Percentiles rank a stretch among this genome's conserved stretches.
Evolutionary conservation across 805 yeast genomes (phyloP).

Genomic region (Peterozyma toletana): DNA sequence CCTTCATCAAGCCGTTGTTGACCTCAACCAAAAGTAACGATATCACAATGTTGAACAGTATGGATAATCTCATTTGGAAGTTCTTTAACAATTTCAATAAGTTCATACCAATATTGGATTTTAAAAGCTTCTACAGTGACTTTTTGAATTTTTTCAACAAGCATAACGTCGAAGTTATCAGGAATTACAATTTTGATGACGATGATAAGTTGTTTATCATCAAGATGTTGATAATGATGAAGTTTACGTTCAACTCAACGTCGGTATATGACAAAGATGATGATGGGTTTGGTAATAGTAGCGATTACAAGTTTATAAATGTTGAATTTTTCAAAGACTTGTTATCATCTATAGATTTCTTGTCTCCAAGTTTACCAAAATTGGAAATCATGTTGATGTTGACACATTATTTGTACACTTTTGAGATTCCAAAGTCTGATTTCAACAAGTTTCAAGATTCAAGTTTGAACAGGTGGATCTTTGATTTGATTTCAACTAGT

Average conservation of each 20-base stretch:
- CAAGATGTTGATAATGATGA: slow-evolving; percentile 45
- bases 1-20: slow-evolving; percentile 7
- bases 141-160: slow-evolving; percentile 41
- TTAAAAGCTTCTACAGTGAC: slow-evolving; percentile 42
- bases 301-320: slow-evolving; percentile 22
- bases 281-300: slow-evolving; percentile 8
- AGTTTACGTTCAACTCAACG: slow-evolving; percentile 33
- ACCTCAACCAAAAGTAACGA: slow-evolving; percentile 6
- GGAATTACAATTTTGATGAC: slow-evolving; percentile 30
- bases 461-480: slow-evolving; percentile 37
- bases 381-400: slow-evolving; percentile 43
- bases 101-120: slow-evolving; percentile 48
- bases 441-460: slow-evolving; percentile 24
- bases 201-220: slow-evolving; percentile 32
- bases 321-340: slow-evolving; percentile 33
- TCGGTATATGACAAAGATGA: slow-evolving; percentile 29
- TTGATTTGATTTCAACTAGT: slow-evolving; percentile 29
- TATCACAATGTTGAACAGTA: slow-evolving; percentile 3
- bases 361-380: slow-evolving; percentile 38
- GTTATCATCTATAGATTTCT: slow-evolving; percentile 39
- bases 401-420: slow-evolving; percentile 38
- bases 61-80: slow-evolving; percentile 39
- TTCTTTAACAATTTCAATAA: slow-evolving; percentile 47
- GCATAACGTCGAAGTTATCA: slow-evolving; percentile 20
- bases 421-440: slow-evolving; percentile 19